These are phyloP conservation scores for Camelina laxa DNA, from an alignment of 345 rosid genomes.

Conservation along the genomic window DNA sequence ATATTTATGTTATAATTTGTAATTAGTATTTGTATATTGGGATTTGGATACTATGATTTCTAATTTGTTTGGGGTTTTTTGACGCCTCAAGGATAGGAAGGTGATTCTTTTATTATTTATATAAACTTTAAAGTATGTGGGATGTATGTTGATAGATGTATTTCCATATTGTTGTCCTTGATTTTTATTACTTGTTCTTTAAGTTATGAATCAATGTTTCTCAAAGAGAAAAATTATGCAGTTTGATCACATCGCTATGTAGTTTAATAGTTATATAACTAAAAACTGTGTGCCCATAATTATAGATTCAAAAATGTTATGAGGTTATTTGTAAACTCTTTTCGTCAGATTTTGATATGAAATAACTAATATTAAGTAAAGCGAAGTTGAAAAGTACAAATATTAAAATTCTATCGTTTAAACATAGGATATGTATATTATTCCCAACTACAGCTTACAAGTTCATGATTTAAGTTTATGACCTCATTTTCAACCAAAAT, in stretches of 20 bases:
- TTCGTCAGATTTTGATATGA: too few species aligned
- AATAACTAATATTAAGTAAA: too few species aligned
- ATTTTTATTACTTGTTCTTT: background rate
- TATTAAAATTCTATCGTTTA: too few species aligned
- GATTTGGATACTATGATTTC: background rate
- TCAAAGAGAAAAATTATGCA: background rate
- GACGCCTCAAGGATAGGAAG: slow-evolving; percentile 24
- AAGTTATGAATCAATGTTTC: slow-evolving; percentile 9
- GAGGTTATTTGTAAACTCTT: too few species aligned
- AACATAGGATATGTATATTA: too few species aligned
- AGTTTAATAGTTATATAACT: background rate
- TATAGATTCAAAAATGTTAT: too few species aligned
- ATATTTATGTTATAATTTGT: slow-evolving; percentile 4
- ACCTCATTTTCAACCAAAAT: background rate
- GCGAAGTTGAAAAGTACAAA: too few species aligned
- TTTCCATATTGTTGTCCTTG: slow-evolving; percentile 19
- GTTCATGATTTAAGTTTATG: background rate
- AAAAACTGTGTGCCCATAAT: too few species aligned
- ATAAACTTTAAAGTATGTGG: background rate
- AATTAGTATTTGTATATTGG: slow-evolving; percentile 28
- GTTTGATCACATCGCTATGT: slow-evolving; percentile 1
- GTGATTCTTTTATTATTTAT: slow-evolving; percentile 6
- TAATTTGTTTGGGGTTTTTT: slow-evolving; percentile 16
- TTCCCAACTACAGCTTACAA: too few species aligned
- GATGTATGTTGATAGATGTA: slow-evolving; percentile 24